Evolutionary conservation across 2,329 filamentous ascomycete genomes (phyloP).

Genomic region (Coleophoma eucalyptorum): DNA sequence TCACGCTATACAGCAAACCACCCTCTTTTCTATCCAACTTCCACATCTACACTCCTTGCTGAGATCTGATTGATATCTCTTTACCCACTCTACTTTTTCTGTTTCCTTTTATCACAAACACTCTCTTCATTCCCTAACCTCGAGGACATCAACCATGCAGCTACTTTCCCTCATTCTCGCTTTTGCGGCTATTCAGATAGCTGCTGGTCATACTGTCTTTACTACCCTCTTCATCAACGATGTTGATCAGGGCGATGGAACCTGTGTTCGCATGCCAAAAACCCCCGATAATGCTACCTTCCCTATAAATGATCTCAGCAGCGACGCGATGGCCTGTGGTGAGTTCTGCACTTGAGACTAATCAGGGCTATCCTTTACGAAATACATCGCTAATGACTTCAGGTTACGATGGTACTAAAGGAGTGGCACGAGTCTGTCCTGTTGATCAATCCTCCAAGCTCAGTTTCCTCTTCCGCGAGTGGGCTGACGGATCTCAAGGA

Average conservation of each 20-base stretch:
- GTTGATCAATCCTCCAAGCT: slow-evolving; percentile 20
- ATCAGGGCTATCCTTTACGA: no score
- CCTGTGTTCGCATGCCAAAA: slow-evolving; percentile 65
- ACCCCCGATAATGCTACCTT: slow-evolving; percentile 46
- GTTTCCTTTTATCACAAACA: no score
- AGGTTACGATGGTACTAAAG: slow-evolving; percentile 44
- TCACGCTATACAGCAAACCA: neutral
- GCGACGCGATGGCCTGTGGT: slow-evolving; percentile 69
- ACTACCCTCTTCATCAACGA: slow-evolving; percentile 61
- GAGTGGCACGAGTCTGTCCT: slow-evolving; percentile 42
- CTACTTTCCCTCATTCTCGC: slow-evolving; percentile 4
- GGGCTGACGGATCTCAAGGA: slow-evolving; percentile 49
- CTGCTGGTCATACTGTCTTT: slow-evolving; percentile 57
- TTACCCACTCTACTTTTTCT: slow-evolving; percentile 9
- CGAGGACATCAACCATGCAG: neutral
- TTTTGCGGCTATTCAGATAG: slow-evolving; percentile 16
- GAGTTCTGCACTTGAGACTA: slow-evolving; percentile 22
- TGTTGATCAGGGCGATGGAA: slow-evolving; percentile 64
- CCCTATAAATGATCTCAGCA: slow-evolving; percentile 54
- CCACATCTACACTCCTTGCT: neutral
- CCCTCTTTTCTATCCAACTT: neutral
- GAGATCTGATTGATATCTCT: slow-evolving; percentile 9
- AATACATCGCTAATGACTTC: no score
- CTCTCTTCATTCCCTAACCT: no score
- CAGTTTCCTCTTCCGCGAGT: slow-evolving; percentile 60